phyloP scores from a whole-genome alignment of 2,329 filamentous ascomycete species.

The Fusarium sp. region DNA sequence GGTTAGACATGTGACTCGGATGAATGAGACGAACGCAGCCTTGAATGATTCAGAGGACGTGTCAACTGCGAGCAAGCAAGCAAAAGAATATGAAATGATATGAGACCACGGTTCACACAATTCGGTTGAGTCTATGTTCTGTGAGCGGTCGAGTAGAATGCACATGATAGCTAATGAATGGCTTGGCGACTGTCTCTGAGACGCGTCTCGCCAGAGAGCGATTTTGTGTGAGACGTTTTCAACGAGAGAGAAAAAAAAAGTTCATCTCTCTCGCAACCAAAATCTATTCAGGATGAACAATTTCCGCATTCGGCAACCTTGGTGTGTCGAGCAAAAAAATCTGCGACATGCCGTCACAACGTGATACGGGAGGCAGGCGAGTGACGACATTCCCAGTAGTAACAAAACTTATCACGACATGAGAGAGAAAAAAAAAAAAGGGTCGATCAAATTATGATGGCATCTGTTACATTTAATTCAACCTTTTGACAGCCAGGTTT shows the following conservation, averaged over 20 bases:
- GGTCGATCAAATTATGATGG: not conserved
- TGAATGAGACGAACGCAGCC: slow-evolving; percentile 22
- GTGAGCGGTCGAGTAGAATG: slow-evolving; percentile 2
- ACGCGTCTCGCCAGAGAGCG: slow-evolving; percentile 13
- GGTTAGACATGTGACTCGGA: slow-evolving; percentile 23
- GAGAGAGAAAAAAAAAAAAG: not conserved
- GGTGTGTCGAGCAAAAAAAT: slow-evolving; percentile 13
- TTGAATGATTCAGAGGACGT: slow-evolving; percentile 16
- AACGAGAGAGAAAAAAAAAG: not conserved
- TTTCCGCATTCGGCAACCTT: slow-evolving; percentile 24
- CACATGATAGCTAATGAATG: slow-evolving; percentile 16
- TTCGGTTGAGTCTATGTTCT: not conserved
- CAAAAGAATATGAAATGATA: not conserved
- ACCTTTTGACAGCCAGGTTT: not conserved
- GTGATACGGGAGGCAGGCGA: not conserved
- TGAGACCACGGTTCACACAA: not conserved
- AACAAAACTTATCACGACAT: not conserved
- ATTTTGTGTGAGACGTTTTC: slow-evolving; percentile 31
- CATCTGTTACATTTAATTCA: not conserved
- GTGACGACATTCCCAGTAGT: slow-evolving; percentile 3
- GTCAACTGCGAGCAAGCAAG: slow-evolving; percentile 15
- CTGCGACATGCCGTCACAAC: slow-evolving; percentile 24
- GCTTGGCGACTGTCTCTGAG: slow-evolving; percentile 32
- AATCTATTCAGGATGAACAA: not conserved
- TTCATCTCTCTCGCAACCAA: slow-evolving; percentile 2